A percentile compares a stretch with the other conserved stretches of the same genome.
Conservation (phyloP, 1,139 yeast species). For the Tardiomyces depauwii region DNA sequence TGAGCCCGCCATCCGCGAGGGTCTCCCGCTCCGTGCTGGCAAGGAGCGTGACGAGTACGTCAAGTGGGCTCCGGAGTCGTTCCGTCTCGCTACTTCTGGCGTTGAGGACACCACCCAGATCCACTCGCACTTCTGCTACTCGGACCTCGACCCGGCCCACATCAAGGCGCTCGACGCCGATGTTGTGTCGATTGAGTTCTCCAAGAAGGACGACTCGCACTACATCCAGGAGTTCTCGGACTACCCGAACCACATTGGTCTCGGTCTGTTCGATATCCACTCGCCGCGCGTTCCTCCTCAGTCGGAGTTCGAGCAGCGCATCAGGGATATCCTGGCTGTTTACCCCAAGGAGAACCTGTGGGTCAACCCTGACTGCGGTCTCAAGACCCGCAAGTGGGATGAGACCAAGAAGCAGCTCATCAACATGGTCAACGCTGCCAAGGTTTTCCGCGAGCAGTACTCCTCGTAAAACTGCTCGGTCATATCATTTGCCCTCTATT, state of each 20-base stretch:
- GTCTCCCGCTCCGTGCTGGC: slow-evolving; percentile 98
- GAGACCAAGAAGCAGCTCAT: slow-evolving; percentile 73
- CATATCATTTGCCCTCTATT: background rate
- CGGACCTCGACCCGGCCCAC: slow-evolving; percentile 98
- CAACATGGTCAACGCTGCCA: slow-evolving; percentile 98
- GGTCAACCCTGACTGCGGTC: slow-evolving; percentile 99
- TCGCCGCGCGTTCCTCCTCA: slow-evolving; percentile 99
- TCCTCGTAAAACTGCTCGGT: slow-evolving; percentile 2
- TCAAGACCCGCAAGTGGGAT: slow-evolving; percentile 95
- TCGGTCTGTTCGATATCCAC: slow-evolving; percentile 97
- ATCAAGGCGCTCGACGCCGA: slow-evolving; percentile 99
- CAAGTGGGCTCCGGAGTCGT: slow-evolving; percentile 98
- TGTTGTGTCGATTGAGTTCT: slow-evolving; percentile 97
- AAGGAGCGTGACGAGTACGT: slow-evolving; percentile 93
- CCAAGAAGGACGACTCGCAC: slow-evolving; percentile 98
- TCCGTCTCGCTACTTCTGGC: slow-evolving; percentile 99
- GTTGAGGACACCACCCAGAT: slow-evolving; percentile 91
- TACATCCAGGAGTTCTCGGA: slow-evolving; percentile 95
- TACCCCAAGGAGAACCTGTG: slow-evolving; percentile 97
- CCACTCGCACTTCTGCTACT: slow-evolving; percentile 99
- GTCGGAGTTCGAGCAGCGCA: slow-evolving; percentile 90
- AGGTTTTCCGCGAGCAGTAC: slow-evolving; percentile 70
- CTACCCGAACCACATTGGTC: slow-evolving; percentile 99
- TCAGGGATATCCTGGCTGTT: slow-evolving; percentile 86
- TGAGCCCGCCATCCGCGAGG: slow-evolving; percentile 99